phyloP scores from a whole-genome alignment of 176 grass and related monocot genomes.

The Oryza meyeriana region DNA sequence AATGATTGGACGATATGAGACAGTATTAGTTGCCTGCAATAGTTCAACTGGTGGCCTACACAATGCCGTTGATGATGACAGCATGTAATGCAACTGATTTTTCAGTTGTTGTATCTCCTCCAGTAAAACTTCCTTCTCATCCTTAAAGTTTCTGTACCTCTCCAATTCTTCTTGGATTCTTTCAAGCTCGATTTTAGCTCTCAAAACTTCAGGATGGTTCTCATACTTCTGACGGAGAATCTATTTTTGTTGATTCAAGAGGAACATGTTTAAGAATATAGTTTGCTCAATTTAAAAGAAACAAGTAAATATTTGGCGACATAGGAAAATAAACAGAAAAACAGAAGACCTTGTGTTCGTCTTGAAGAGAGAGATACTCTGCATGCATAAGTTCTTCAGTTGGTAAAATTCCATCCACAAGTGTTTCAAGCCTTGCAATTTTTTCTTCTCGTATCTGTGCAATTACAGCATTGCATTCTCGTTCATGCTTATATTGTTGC shows the following conservation, averaged over 20 bases:
- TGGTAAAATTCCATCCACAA: constrained; percentile 67
- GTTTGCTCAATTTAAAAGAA: background rate
- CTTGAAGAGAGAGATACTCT: constrained; percentile 50
- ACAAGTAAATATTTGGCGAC: background rate
- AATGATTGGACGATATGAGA: background rate
- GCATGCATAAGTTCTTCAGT: constrained; percentile 54
- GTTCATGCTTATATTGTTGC: constrained; percentile 64
- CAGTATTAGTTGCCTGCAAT: background rate
- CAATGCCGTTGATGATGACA: constrained; percentile 27
- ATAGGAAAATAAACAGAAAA: background rate
- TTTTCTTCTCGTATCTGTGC: constrained; percentile 61
- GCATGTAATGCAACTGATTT: constrained; percentile 42
- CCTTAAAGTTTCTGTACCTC: constrained; percentile 48
- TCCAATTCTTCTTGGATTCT: constrained; percentile 54
- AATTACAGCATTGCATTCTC: constrained; percentile 66
- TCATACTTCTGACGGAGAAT: constrained; percentile 55
- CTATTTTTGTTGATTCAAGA: constrained; percentile 25
- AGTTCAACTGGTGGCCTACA: constrained; percentile 23
- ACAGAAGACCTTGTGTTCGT: constrained; percentile 49
- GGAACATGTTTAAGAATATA: background rate
- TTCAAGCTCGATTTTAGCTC: constrained; percentile 47
- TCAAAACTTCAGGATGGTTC: constrained; percentile 55
- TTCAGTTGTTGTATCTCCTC: constrained; percentile 62
- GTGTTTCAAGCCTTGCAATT: constrained; percentile 59
- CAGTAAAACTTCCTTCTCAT: constrained; percentile 50